Evolutionary conservation across 768 basidiomycete genomes (phyloP), one percentile per base, ranked within the genome.

Genomic region (Zangia roseola): DNA sequence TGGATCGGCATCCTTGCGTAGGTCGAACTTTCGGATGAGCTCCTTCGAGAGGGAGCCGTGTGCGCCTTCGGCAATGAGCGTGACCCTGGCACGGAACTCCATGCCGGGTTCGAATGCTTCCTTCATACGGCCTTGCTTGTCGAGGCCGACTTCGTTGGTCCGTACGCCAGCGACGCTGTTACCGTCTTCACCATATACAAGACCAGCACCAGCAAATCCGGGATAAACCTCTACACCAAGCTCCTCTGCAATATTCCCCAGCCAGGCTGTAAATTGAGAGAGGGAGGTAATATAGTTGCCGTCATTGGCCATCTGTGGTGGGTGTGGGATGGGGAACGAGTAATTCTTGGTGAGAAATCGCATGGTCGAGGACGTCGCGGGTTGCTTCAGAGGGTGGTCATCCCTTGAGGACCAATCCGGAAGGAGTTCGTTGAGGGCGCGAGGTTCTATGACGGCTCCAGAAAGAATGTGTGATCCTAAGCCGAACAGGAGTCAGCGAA

Each of bases 201-300:
- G 67, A 26, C 83, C 79, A 0, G 94, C 87, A n/a, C 89, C 97
- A 0, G 93, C 92, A 59, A 98, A 98, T 5, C 97, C 95, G 2
- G 97, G 89, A 64, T 98, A 99, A 21, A 99, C 84, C 67, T 99
- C 97, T 24, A 97, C 91, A 23, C 94, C 95, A 25, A 82, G 67
- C 35, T 78, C 82, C 54, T 97, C 94, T 0, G 95, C 95, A 25
- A 97, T 79, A 45, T 76, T 70, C 3, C 83, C 90, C 1, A 99
- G 79, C 94, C 95, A 98, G 4, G 89, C 80, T 0, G 92, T 88
- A 53, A 97, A 84, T 28, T 81, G 83, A 1, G 91, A 94, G 25
- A 98, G 82, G 2, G 93, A 95, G 34, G 90, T 72, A 62, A 98
- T 84, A 67, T 91, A 97, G 71, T 97, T 99, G 40, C 94, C 88